These are phyloP conservation scores for Penicillium fimorum DNA, from an alignment of 495 filamentous ascomycete genomes.

Conservation along the genomic window DNA sequence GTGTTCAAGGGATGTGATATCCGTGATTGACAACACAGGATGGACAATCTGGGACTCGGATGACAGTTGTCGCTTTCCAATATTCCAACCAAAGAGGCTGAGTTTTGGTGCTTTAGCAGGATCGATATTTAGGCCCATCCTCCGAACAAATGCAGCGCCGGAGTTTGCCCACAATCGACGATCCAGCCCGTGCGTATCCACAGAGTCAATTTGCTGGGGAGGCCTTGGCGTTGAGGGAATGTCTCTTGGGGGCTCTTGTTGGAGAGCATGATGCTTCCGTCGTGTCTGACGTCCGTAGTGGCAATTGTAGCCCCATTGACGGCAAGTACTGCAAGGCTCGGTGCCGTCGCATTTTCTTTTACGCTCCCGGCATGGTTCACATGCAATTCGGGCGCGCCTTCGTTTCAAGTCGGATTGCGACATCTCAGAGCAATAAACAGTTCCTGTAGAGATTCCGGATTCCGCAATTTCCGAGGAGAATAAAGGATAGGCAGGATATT, in stretches of 20 bases:
- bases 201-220: background rate
- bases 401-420: conserved; percentile 23
- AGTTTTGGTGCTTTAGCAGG: conserved; percentile 47
- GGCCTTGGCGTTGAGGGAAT: background rate
- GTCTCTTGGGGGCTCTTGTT: conserved; percentile 3
- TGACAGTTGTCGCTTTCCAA: conserved; percentile 37
- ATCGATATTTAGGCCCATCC: conserved; percentile 49
- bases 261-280: conserved; percentile 7
- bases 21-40: conserved; percentile 24
- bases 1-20: conserved; percentile 36
- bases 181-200: conserved; percentile 29
- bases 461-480: conserved; percentile 2
- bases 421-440: background rate
- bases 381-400: conserved; percentile 41
- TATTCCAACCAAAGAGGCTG: conserved; percentile 55
- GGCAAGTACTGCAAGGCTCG: conserved; percentile 46
- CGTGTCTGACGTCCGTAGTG: conserved; percentile 26
- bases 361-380: conserved; percentile 47
- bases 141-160: conserved; percentile 50
- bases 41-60: background rate
- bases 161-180: conserved; percentile 47
- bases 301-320: conserved; percentile 48
- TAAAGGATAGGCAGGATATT: background rate
- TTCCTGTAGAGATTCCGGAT: conserved; percentile 3
- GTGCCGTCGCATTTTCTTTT: conserved; percentile 51